phyloP scores from a whole-genome alignment of 2,329 filamentous ascomycete genomes.

The Fusarium compactum region DNA sequence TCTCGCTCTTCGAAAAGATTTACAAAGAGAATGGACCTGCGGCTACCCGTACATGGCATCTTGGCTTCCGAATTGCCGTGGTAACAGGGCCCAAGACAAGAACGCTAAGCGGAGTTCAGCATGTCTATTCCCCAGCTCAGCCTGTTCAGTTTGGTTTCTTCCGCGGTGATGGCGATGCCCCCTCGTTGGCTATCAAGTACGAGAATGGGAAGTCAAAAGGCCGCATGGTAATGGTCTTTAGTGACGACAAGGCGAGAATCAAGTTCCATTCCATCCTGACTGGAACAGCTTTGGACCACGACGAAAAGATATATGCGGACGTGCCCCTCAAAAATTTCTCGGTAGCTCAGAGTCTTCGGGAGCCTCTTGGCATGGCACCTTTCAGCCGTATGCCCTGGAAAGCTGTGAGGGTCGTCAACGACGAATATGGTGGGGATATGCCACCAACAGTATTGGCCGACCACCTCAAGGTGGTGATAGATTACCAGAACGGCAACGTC shows the following conservation, averaged over 20 bases:
- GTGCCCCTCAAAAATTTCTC: conserved; percentile 74
- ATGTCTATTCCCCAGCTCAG: conserved; percentile 72
- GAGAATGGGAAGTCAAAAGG: conserved; percentile 74
- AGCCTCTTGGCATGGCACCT: conserved; percentile 62
- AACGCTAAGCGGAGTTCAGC: conserved; percentile 80
- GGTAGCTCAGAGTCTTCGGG: conserved; percentile 67
- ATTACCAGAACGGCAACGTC: conserved; percentile 80
- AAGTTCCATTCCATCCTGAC: conserved; percentile 79
- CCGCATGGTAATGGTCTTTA: conserved; percentile 82
- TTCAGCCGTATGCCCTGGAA: conserved; percentile 72
- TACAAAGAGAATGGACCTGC: conserved; percentile 77
- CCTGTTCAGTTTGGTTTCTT: conserved; percentile 85
- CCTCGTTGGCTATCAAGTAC: conserved; percentile 77
- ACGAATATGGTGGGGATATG: conserved; percentile 69
- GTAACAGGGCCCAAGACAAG: conserved; percentile 83
- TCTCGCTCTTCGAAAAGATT: conserved; percentile 80
- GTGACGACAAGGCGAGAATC: conserved; percentile 76
- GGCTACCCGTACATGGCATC: conserved; percentile 78
- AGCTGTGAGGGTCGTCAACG: conserved; percentile 77
- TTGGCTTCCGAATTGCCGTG: conserved; percentile 82
- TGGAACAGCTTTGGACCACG: conserved; percentile 74
- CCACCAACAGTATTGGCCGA: conserved; percentile 81
- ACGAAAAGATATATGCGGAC: conserved; percentile 79
- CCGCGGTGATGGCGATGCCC: conserved; percentile 75
- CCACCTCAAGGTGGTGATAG: conserved; percentile 78